Base-by-base conservation (phyloP, 2,329 filamentous ascomycete species). In the Fusarium hostae region DNA sequence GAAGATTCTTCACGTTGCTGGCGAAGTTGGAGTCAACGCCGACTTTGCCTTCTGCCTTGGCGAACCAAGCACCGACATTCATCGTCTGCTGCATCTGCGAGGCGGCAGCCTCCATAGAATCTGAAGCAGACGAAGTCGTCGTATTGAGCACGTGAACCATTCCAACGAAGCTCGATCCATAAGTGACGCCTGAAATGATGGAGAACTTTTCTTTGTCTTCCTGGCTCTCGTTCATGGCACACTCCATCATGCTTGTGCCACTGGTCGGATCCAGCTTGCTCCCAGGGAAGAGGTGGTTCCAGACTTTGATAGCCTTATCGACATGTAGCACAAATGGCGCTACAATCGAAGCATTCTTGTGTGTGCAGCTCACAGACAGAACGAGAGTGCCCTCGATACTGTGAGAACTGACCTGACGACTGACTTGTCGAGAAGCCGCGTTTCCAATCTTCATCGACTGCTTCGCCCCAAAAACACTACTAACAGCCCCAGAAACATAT, bases 301-400 rank as follows among this genome's bases (percentile, higher is more conserved):
- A 74, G 4, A 57, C 52, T 16, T 68, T 65, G 54, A 72, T 71
- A 10, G 35, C 70, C 15, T 72, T 72, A 40, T 74, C 70, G 32
- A 74, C 30, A 13, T 74, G 26, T 7, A 71, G n/a, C 4, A 69
- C 39, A 16, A 74, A 67, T 2, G 70, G 70, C 0, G 62, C 64
- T 3, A 74, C 35, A 6, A 71, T 40, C 1, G 61, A 59, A 7
- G 70, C 54, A 11, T 72, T 72, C 22, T 74, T 74, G 59, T 74
- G 70, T 0, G 67, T 65, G 32, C 67, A 69, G 22, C 24, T 47
- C 0, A 74, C 67, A 1, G 64, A 71, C 7, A 72, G 34, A 2
- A 74, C 67, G 3, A 74, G 64, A 2, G 63, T 72, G 5, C 66
- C 71, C 2, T 54, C 22, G 5, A 65, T 59, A 2, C 39, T 52